These are phyloP conservation scores for Exophiala mesophila DNA, from an alignment of 2,329 filamentous ascomycete genomes.

Conservation along the genomic window DNA sequence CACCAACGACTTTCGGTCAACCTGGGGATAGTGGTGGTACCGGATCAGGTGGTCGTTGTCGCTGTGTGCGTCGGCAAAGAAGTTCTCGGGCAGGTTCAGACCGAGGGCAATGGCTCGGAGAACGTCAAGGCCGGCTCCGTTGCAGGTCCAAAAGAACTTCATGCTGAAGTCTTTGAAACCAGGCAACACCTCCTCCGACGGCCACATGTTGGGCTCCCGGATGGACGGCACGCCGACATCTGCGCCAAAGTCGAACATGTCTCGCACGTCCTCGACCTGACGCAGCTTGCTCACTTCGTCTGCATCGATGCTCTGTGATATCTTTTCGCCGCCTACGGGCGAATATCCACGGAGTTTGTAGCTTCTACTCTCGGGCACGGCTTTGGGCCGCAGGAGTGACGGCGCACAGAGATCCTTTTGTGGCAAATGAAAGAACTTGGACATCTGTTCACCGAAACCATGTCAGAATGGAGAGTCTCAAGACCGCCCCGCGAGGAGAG, in stretches of 20 bases:
- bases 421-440: too few species aligned
- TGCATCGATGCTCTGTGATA: constrained; percentile 17
- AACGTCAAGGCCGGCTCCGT: constrained; percentile 37
- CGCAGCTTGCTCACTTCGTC: constrained; percentile 15
- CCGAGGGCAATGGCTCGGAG: constrained; percentile 41
- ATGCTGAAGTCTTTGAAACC: constrained; percentile 39
- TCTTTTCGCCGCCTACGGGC: constrained; percentile 20
- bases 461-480: too few species aligned
- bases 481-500: too few species aligned
- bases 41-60: constrained; percentile 48
- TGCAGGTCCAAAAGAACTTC: constrained; percentile 39
- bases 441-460: too few species aligned
- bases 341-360: constrained; percentile 23
- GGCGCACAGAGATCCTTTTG: too few species aligned
- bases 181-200: constrained; percentile 42
- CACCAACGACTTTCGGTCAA: constrained; percentile 33
- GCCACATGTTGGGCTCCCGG: constrained; percentile 46
- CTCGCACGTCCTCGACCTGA: constrained; percentile 25
- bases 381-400: too few species aligned
- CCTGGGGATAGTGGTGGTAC: constrained; percentile 47
- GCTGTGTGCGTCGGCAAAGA: constrained; percentile 54
- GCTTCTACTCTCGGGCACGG: neutral
- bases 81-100: constrained; percentile 35
- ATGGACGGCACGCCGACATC: constrained; percentile 38
- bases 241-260: constrained; percentile 46